Percentiles rank a stretch among this genome's conserved stretches.
phyloP scores from a whole-genome alignment of 345 rosid genomes.

The Streptanthus diversifolius region DNA sequence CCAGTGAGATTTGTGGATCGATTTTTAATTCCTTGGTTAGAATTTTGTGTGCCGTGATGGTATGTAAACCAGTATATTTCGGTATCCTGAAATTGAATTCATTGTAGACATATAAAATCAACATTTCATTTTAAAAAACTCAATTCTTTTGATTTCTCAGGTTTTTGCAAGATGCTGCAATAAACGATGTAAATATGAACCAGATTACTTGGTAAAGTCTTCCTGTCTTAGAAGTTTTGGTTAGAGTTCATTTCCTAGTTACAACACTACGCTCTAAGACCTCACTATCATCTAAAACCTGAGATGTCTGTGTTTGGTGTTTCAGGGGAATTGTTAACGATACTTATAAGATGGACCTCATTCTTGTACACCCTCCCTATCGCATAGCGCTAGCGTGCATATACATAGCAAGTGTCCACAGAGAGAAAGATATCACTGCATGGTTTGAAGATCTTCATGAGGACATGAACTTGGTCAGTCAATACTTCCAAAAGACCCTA shows the following conservation, averaged over 20 bases:
- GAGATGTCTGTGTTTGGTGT: not conserved
- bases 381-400: conserved; percentile 86
- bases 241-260: not conserved
- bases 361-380: conserved; percentile 86
- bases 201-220: conserved; percentile 71
- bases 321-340: conserved; percentile 88
- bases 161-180: conserved; percentile 73
- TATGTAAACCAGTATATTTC: not conserved
- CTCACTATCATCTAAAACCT: not conserved
- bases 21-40: not conserved
- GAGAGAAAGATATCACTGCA: conserved; percentile 72
- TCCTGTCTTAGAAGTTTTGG: not conserved
- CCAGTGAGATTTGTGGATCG: not conserved
- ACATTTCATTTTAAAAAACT: not conserved
- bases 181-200: conserved; percentile 60
- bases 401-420: conserved; percentile 68
- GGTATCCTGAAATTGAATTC: not conserved
- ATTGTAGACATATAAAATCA: not conserved
- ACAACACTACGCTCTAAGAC: not conserved
- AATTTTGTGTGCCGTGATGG: not conserved
- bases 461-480: conserved; percentile 87
- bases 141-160: conserved; percentile 35
- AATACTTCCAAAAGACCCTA: not conserved
- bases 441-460: conserved; percentile 95
- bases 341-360: conserved; percentile 93